Evolutionary conservation across 495 filamentous ascomycete genomes (phyloP), one percentile per base, ranked within the genome.

Genomic region (Antarctomyces pellizariae): DNA sequence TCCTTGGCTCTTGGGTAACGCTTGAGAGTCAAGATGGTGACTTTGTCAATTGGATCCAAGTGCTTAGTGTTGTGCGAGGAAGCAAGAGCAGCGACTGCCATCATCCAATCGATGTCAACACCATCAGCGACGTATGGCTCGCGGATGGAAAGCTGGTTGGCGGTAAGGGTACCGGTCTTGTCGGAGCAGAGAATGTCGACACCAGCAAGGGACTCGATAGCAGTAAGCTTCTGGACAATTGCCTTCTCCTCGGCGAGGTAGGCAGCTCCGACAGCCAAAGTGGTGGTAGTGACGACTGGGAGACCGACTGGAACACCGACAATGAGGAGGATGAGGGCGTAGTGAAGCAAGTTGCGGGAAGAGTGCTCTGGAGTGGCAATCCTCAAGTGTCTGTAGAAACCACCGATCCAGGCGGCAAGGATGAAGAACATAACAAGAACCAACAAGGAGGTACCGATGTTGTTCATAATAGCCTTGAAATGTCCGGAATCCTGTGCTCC

Each of bases 391-490:
- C 64, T 69, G 66, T 62, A 76, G 61, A 76, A 76, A 43, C 66
- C 71, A 49, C 71, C 70, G 36, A 75, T 70, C 71, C 70, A 76
- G 40, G 70, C 60, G 36, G 59, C 47, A 36, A 76, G 50, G 50
- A 75, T 74, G 56, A 55, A 76, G 53, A 64, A 64, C 43, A 75
- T 66, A 51, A 76, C 71, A 28, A 76, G 52, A 42, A 76, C 69
- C 33, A 75, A 53, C 18, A 75, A 55, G 29, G 62, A 48, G 12
- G 54, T 62, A 52, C 71, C 70, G 34, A 76, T 76, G 45, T 63
- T 67, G 62, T 76, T 68, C 71, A 76, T 76, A 58, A 76, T 73
- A 37, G 70, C 70, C 54, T 76, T 76, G 65, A 76, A 76, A 53
- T 76, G 71, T 58, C 70, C 71, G 30, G 59, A 51, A 46, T 75